Base-by-base conservation (phyloP, 805 yeast species). In the Yamadazyma sp. region DNA sequence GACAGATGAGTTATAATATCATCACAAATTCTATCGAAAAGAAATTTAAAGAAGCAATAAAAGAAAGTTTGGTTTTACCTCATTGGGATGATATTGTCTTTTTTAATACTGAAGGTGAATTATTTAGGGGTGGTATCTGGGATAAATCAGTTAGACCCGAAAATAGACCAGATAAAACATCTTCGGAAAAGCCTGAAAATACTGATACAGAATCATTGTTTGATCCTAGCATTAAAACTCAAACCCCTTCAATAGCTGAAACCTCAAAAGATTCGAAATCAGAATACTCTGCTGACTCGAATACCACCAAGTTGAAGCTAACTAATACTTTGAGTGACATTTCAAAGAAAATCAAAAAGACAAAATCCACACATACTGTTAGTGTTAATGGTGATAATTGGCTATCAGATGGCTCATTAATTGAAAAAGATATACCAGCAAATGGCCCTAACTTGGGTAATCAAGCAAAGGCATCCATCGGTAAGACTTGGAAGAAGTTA, bases 81-180 rank as follows among this genome's bases (percentile, higher is more conserved):
- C 79, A 70, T 49, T 83, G 87, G 88, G 98, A 91, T 56, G 98
- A 91, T 54, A 57, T 87, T 26, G 76, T 80, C 0, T 83, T 86
- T 52, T 83, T 70, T 50, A 66, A 76, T 36, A 79, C 96, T 0
- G 57, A 61, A 2, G 70, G 60, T 25, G 95, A 86, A 44, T 58
- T 86, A 10, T 93, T 79, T 56, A 74, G 96, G 44, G 98, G 96
- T 33, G 98, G 98, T 12, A 78, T 91, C 16, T 91, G 98, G 98
- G 88, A 82, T 44, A 66, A 68, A 15, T 37, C 58, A 0, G 50
- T 30, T 1, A 50, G 37, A 22, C 36, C 36, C 11, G 16, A 11
- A 2, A 23, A 21, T 7, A 18, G 8, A 7, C 24, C 27, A 15
- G 29, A 26, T 9, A 10, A 13, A n/a, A 5, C 18, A 7, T 27